A percentile compares a stretch with the other conserved stretches of the same genome.
Evolutionary conservation across 1,284 basidiomycete genomes (phyloP).

Genomic region (Cystobasidium slooffiae): DNA sequence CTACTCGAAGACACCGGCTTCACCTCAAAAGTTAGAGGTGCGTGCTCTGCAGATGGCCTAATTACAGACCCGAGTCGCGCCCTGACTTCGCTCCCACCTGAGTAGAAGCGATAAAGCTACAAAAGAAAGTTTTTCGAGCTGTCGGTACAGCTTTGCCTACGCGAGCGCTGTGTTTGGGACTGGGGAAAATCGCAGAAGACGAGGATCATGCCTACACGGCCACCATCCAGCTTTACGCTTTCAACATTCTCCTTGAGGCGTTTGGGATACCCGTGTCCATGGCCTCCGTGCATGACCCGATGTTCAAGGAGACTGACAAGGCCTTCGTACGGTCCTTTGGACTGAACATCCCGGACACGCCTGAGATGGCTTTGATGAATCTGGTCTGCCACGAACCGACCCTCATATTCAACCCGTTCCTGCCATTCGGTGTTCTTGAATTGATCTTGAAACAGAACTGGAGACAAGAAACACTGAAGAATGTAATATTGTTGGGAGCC

Average conservation of each 20-base stretch:
- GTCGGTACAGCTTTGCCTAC: slow-evolving; percentile 2
- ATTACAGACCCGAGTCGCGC: too few relatives aligned
- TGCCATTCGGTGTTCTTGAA: slow-evolving; percentile 30
- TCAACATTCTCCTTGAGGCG: slow-evolving; percentile 23
- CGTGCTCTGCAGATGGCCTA: too few relatives aligned
- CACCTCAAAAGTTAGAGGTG: too few relatives aligned
- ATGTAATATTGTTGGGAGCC: slow-evolving; percentile 6
- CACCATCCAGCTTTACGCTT: slow-evolving; percentile 12
- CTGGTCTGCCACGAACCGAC: slow-evolving; percentile 32
- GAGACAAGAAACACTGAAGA: slow-evolving; percentile 8
- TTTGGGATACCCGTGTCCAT: slow-evolving; percentile 6
- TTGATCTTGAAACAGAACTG: slow-evolving; percentile 26
- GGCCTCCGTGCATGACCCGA: slow-evolving; percentile 25
- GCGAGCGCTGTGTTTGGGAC: slow-evolving; percentile 22
- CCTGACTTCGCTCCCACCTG: too few relatives aligned
- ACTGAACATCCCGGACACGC: neutral
- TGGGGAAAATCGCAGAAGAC: neutral
- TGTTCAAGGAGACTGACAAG: slow-evolving; percentile 20
- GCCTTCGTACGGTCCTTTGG: slow-evolving; percentile 20
- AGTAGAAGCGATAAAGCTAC: neutral
- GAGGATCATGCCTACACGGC: neutral
- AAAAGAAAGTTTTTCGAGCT: neutral
- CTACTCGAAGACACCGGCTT: neutral
- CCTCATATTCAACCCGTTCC: slow-evolving; percentile 28
- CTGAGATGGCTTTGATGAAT: slow-evolving; percentile 6